Evolutionary conservation across 208 protist genomes (phyloP), one percentile per base, ranked within the genome.

Genomic region (Acanthamoeba royreba): DNA sequence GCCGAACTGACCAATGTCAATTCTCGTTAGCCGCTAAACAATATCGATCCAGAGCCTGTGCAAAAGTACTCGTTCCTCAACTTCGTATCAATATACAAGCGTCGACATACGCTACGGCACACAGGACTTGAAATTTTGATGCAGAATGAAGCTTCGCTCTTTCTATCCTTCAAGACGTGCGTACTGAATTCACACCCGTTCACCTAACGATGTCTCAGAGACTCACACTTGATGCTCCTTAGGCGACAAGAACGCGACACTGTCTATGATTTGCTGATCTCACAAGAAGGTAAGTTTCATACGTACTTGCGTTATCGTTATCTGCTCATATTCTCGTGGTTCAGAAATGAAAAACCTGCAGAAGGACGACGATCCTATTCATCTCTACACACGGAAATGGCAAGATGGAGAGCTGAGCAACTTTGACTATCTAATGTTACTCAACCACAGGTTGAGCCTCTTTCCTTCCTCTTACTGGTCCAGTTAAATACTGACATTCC

Each of bases 381-480:
- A 31, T 38, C 4, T 38, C 5, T 83, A 92, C 35, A 77, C 52
- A n/a, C 63, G 46, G 4, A 47, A 92, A 33, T 83, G 52, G 61
- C 55, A 92, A 19, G 63, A 95, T 49, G 95, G 98, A 5, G 92
- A 97, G 61, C 92, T 99, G 35, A 98, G 96, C 93, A 99, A 98
- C 93, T 98, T 95, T 86, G 95, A 97, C 47, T 99, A 99, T 93
- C 95, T 99, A 17, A 79, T 97, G 45, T 92, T 96, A 38, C 94
- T 99, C 4, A 99, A 99, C 95, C 96, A 97, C 69, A 81, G 96
- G 17, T 74, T 5, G 7, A 35, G 5, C 31, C 49, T 55, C 19
- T 55, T 55, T 9, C 49, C 49, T 55, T 55, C 19, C 9, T 9
- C 49, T 19, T 55, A 9, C 49, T 19, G 49, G 13, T 19, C 19